Evolutionary conservation across 169 alveolate genomes (phyloP).

Genomic region (Eimeria mitis): DNA sequence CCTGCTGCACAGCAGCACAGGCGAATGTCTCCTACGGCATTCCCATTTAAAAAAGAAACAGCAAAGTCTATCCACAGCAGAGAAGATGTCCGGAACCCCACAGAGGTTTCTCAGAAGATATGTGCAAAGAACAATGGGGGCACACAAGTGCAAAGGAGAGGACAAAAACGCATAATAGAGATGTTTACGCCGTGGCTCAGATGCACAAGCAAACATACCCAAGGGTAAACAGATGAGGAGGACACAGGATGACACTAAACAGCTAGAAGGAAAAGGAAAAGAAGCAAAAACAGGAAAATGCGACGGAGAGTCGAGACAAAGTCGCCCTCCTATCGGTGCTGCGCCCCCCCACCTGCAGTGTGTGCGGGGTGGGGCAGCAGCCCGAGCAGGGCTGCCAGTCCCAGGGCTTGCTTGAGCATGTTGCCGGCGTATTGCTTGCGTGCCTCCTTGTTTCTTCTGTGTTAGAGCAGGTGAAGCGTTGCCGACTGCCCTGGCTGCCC

Average conservation of each 20-base stretch:
- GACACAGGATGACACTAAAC: background rate
- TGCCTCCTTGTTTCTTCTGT: background rate
- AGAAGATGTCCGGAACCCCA: no score
- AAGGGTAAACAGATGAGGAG: background rate
- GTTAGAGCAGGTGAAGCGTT: background rate
- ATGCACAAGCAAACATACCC: background rate
- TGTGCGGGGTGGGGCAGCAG: constrained; percentile 11
- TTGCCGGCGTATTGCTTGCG: background rate
- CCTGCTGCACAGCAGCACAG: background rate
- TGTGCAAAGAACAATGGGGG: background rate
- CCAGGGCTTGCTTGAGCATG: constrained; percentile 7
- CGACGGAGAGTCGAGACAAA: background rate
- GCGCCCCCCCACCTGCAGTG: constrained; percentile 21
- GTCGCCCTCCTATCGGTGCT: background rate
- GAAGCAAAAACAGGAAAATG: background rate
- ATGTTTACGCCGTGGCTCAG: background rate
- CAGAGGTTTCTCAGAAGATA: background rate
- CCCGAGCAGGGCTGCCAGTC: constrained; percentile 16
- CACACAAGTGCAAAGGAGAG: background rate
- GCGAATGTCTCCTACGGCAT: background rate
- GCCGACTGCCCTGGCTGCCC: background rate
- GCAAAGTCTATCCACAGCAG: no score
- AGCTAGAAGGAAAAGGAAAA: background rate
- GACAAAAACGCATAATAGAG: background rate
- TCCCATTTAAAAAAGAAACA: background rate